phyloP scores from a whole-genome alignment of 2,329 filamentous ascomycete genomes.

The Penicillium thymicola region DNA sequence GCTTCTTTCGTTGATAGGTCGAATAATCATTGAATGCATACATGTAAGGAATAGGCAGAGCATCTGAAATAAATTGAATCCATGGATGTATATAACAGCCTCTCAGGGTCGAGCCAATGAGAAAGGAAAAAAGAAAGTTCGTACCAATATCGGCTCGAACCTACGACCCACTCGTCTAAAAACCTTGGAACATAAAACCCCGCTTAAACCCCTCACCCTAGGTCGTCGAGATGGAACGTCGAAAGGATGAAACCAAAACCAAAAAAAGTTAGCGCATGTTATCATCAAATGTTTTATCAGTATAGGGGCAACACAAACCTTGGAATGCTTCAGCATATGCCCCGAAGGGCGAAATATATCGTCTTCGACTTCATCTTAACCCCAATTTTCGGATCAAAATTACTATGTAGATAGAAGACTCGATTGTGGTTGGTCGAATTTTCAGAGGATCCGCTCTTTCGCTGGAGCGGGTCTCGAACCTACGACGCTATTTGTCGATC shows the following conservation, averaged over 20 bases:
- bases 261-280: too few relatives aligned
- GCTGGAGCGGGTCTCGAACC: too few relatives aligned
- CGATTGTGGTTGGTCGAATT: too few relatives aligned
- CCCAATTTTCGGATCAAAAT: too few relatives aligned
- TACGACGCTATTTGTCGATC: too few relatives aligned
- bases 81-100: background rate
- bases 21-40: background rate
- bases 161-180: background rate
- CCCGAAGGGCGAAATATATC: too few relatives aligned
- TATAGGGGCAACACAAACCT: too few relatives aligned
- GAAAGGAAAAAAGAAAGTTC: background rate
- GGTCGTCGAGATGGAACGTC: background rate
- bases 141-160: background rate
- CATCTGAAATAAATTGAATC: background rate
- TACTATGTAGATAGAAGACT: too few relatives aligned
- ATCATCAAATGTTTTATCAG: too few relatives aligned
- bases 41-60: background rate
- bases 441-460: too few relatives aligned
- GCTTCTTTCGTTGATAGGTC: background rate
- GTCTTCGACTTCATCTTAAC: too few relatives aligned
- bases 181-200: background rate
- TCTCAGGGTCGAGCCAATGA: background rate
- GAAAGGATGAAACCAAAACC: background rate
- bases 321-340: too few relatives aligned
- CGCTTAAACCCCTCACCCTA: background rate